Evolutionary conservation across 2,329 filamentous ascomycete species (phyloP), one percentile per base, ranked within the genome.

Genomic region (Clonostachys rhizophaga): DNA sequence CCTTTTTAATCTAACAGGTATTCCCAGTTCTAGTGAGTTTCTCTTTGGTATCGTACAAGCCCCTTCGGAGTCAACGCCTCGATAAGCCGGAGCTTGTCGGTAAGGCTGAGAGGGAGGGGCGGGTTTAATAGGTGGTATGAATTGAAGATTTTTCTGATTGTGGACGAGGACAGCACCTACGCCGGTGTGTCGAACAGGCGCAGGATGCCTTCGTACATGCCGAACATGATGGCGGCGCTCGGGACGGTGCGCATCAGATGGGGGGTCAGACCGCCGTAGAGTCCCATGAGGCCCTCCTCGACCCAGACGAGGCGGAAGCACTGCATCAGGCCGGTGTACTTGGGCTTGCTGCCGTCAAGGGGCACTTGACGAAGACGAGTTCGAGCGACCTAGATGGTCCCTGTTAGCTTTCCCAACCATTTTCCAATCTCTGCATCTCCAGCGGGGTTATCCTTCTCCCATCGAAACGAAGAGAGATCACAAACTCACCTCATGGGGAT

Each of bases 161-260:
- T 10, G 24, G 24, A 30, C 24, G 9, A 30, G 24, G 24, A 30
- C 24, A 5, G 24, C 24, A 30, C 24, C 24, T 59, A 69, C 7
- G 64, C 62, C 13, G 63, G 60, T 8, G 66, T 67, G 49, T 71
- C 58, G 49, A 76, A 72, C 6, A 78, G 55, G 6, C 71, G 69
- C 33, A 82, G 65, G 40, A 82, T 81, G 47, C 71, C 76, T 60
- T 83, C 79, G 59, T 83, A 96, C 74, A 94, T 94, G 67, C 90
- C 91, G 65, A 96, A 96, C 88, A 95, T 96, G 65, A 97, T 95
- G 55, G 89, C 91, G 8, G 92, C 91, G 56, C 88, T 94, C 2
- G 92, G 92, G 6, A 96, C 91, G 7, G 91, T 91, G 51, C 91
- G 80, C 67, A 96, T 81, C 58, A 97, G 81, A 63, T 97, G 92